phyloP scores from a whole-genome alignment of 2,329 filamentous ascomycete species.

The Xylaria sp. region DNA sequence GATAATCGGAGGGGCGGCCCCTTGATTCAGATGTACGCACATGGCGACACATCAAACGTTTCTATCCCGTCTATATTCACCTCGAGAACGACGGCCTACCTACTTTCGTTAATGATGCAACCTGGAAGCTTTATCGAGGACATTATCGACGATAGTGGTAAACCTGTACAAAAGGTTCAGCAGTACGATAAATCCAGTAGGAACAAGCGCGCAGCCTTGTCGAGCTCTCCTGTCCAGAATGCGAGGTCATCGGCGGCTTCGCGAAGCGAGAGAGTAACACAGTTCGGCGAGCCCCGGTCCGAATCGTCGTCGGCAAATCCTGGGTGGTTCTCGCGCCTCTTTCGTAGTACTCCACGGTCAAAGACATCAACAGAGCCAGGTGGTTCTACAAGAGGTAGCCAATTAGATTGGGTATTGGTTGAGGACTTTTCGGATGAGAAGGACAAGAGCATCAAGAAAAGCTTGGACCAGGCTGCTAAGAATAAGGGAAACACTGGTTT shows the following conservation, averaged over 20 bases:
- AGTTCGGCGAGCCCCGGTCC: constrained; percentile 44
- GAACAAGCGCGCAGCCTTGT: constrained; percentile 52
- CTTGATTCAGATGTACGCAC: constrained; percentile 97
- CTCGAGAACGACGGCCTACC: constrained; percentile 90
- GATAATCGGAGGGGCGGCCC: constrained; percentile 91
- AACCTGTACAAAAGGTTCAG: constrained; percentile 65
- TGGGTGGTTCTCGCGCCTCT: constrained; percentile 60
- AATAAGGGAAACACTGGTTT: constrained; percentile 42
- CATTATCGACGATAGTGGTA: constrained; percentile 69
- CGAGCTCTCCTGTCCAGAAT: constrained; percentile 45
- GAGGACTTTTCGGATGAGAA: constrained; percentile 73
- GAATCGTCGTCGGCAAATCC: constrained; percentile 44
- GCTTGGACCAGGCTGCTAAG: constrained; percentile 53
- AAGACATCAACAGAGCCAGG: constrained; percentile 65
- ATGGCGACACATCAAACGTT: constrained; percentile 93
- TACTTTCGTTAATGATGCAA: constrained; percentile 88
- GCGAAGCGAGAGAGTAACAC: constrained; percentile 43
- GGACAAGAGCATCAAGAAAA: constrained; percentile 57
- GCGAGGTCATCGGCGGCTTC: constrained; percentile 46
- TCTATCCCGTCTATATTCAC: constrained; percentile 96
- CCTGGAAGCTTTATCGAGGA: constrained; percentile 72
- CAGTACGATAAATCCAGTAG: constrained; percentile 56
- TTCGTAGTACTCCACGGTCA: constrained; percentile 51
- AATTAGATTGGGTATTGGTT: constrained; percentile 77
- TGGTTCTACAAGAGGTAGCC: constrained; percentile 74